Evolutionary conservation across 306 rosid genomes (phyloP), one percentile per base, ranked within the genome.

Genomic region (Cicer judaicum): DNA sequence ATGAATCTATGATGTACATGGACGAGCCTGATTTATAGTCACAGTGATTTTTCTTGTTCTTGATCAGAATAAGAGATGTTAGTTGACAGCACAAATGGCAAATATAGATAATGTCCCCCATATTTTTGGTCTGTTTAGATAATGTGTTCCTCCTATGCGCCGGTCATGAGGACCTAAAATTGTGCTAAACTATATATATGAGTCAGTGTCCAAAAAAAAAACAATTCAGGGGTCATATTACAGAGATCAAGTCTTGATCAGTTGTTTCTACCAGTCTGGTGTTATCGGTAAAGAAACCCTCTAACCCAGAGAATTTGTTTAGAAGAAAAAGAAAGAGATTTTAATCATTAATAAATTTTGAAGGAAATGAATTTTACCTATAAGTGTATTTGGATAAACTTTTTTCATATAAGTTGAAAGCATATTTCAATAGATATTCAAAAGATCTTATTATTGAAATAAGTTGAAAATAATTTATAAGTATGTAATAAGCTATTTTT

Each of bases 1-100:
- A 81, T 70, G 80, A 69, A 54, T 81, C 72, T 74, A 57, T 81
- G 65, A 75, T 87, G 93, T 86, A 84, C 80, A 82, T 76, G 65
- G 78, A 78, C 69, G 86, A 79, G 79, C 84, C 76, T 79, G 84
- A 79, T 83, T 79, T 67, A 52, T 84, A 73, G 85, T 64, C 53
- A 65, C 81, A 79, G 75, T 64, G 78, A 63, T 29, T 81, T 63
- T 63, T 82, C 40, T 54, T 68, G 70, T 40, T 69, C 79, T 75
- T 68, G 52, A 64, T 75, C 73, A 47, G 73, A 70, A 80, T 78
- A 80, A 85, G 74, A 56, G 73, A 52, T 73, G 44, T 75, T 69
- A 81, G 74, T 78, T 76, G 69, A 80, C 84, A 21, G 52, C 75
- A 65, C 68, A 69, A 61, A 78, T 71, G 62, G 87, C 70, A 29